Base-by-base conservation (phyloP, 352 stramenopile genomes). In the Pythium myriotylum region DNA sequence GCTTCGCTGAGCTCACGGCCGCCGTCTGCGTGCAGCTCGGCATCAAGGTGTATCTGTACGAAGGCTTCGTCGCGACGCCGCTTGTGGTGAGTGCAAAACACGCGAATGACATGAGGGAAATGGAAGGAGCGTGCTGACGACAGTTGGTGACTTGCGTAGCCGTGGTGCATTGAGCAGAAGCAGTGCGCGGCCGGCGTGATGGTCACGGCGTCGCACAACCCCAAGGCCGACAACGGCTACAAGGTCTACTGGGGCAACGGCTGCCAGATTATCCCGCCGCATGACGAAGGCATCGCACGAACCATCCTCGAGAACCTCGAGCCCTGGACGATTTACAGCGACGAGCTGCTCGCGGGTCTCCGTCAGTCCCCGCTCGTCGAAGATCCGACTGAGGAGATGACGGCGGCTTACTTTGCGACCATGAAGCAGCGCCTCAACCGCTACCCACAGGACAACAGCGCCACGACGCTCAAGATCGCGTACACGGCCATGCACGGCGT, bases 401-500 rank as follows among this genome's bases (percentile, higher is more conserved):
- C 75, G 19, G 51, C 73, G n/a, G 35, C 56, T 35, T 97, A 97
- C 74, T 96, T 94, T 50, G 67, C 68, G 19, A 59, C 61, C 12
- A 73, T 92, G 35, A 54, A 74, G 40, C 59, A 68, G 27, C 62
- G 62, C 0, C 65, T 95, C 29, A 95, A 82, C 51, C 81, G 86
- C 48, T 92, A 85, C 57, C 72, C 79, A 1, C 66, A 78, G 22
- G 74, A 85, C 62, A 96, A 96, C 56, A 54, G 67, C 16, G 70
- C 32, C 27, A 74, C 81, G 27, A 50, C 59, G 33, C 72, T 91
- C 41, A 95, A 90, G 67, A 73, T 99, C 72, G 87, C 88, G 10
- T 99, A 99, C 72, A 98, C 96, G 9, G 96, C 97, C 51, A 99
- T 99, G 97, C 97, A 99, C 76, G 97, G 97, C 51, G 93, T 99